phyloP scores from a whole-genome alignment of 306 rosid species.

The Glycine latifolia region DNA sequence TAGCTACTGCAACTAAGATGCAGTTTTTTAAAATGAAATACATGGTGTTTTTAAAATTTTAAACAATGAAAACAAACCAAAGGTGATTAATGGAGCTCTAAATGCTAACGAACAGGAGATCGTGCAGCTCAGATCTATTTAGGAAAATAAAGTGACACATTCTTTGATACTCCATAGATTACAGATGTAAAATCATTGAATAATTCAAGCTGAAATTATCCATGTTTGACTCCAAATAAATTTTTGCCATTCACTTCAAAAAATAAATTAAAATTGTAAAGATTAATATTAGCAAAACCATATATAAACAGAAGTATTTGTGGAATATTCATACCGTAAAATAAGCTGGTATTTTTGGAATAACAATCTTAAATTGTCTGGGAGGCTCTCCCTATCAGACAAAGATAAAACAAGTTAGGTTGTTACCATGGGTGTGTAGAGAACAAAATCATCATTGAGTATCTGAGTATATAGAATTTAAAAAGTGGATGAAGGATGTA shows the following conservation, averaged over 20 bases:
- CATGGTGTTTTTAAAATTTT: not conserved
- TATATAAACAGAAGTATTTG: constrained; percentile 15
- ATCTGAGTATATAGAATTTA: not conserved
- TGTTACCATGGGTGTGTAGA: constrained; percentile 27
- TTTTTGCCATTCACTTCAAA: not conserved
- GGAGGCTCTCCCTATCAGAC: constrained; percentile 45
- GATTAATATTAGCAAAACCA: not conserved
- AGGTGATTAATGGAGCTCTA: not conserved
- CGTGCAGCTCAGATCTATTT: not conserved
- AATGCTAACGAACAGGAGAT: not conserved
- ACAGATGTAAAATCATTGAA: constrained; percentile 16
- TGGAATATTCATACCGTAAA: constrained; percentile 46
- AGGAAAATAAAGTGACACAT: not conserved
- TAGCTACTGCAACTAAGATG: constrained; percentile 10
- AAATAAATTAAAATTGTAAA: not conserved
- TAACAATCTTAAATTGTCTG: constrained; percentile 44
- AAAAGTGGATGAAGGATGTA: not conserved
- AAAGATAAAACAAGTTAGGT: constrained; percentile 22
- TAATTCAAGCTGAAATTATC: constrained; percentile 23
- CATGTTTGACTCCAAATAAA: constrained; percentile 17
- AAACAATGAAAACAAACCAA: not conserved
- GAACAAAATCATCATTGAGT: not conserved
- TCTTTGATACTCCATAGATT: constrained; percentile 24
- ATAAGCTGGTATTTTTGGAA: constrained; percentile 51
- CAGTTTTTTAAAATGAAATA: not conserved